Percentiles rank a stretch among this genome's conserved stretches.
phyloP scores from a whole-genome alignment of 2,329 filamentous ascomycete species.

The Aureobasidium sp. region DNA sequence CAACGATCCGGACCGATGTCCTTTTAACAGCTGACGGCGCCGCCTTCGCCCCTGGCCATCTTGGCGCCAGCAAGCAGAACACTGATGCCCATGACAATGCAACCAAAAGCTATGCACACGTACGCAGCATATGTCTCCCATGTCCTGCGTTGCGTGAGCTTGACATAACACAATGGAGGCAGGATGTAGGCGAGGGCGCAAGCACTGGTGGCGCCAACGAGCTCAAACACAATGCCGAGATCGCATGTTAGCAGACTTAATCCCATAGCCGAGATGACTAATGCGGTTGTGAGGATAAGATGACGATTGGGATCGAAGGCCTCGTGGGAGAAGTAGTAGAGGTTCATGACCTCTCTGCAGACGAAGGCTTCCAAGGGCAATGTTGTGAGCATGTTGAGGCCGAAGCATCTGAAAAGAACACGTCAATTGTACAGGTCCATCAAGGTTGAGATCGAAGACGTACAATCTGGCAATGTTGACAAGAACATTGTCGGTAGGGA shows the following conservation, averaged over 20 bases:
- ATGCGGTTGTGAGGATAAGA: constrained; percentile 71
- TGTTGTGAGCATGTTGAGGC: constrained; percentile 97
- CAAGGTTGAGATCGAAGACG: not conserved
- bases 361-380: constrained; percentile 95
- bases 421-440: not conserved
- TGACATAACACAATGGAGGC: constrained; percentile 91
- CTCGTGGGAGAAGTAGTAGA: constrained; percentile 66
- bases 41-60: constrained; percentile 39
- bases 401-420: constrained; percentile 59
- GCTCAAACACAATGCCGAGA: constrained; percentile 86
- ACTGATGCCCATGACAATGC: constrained; percentile 72
- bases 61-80: constrained; percentile 65
- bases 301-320: constrained; percentile 80
- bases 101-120: constrained; percentile 70
- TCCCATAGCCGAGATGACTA: constrained; percentile 72
- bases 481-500: constrained; percentile 81
- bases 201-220: constrained; percentile 91
- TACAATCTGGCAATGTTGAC: constrained; percentile 85
- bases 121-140: constrained; percentile 53
- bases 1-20: too few relatives aligned
- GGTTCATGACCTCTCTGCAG: constrained; percentile 91
- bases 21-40: constrained; percentile 12
- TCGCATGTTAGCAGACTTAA: constrained; percentile 85
- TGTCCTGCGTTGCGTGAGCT: constrained; percentile 65
- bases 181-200: constrained; percentile 92